Percentiles rank a stretch among this genome's conserved stretches.
Evolutionary conservation across 169 alveolate genomes (phyloP).

Genomic region (Miamiensis avidus): DNA sequence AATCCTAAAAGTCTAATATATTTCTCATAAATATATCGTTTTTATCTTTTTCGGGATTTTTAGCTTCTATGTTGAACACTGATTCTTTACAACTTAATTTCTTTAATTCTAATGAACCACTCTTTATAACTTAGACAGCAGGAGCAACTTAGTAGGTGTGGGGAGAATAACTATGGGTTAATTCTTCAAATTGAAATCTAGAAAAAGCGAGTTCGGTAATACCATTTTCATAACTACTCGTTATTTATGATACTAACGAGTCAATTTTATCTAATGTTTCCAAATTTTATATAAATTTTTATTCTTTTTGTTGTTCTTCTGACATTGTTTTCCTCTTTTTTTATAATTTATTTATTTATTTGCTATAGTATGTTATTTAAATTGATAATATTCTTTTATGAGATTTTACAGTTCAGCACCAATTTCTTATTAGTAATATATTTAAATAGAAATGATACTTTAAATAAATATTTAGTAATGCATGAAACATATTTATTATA

Average conservation of each 20-base stretch:
- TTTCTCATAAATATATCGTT: not conserved
- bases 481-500: no score
- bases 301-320: not conserved
- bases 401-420: not conserved
- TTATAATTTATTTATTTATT: no score
- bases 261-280: not conserved
- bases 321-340: not conserved
- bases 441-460: no score
- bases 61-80: no score
- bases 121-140: not conserved
- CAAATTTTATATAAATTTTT: not conserved
- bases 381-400: not conserved
- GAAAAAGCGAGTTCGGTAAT: not conserved
- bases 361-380: not conserved
- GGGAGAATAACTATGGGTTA: not conserved
- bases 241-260: not conserved
- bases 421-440: no score
- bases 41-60: no score
- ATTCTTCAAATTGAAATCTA: not conserved
- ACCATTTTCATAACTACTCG: not conserved
- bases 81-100: no score
- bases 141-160: not conserved
- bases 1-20: not conserved
- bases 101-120: no score
- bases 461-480: no score